Evolutionary conservation across 495 filamentous ascomycete genomes (phyloP), one percentile per base, ranked within the genome.

Genomic region (Jackrogersella multiformis): DNA sequence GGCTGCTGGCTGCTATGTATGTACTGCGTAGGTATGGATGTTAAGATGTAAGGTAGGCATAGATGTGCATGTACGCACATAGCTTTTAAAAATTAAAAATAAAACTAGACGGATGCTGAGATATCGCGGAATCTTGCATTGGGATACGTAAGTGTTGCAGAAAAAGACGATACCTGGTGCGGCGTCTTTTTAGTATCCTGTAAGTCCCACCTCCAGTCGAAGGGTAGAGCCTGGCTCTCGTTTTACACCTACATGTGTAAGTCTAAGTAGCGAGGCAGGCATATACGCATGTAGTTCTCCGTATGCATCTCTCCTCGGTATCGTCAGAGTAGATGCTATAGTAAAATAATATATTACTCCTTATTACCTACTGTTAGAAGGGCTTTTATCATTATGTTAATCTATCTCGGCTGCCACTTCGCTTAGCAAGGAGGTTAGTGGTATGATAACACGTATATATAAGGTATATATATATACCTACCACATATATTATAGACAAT

Each of bases 101-200:
- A 13, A 26, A 24, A 38, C 13, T 26, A 41, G 42, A 38, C 36
- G 46, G 53, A 70, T 61, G 58, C 48, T 62, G 59, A 74, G 64
- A 63, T 62, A 49, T 69, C 61, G 65, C 72, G 72, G 72, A 72
- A 72, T 74, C 72, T 71, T 73, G 68, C 71, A 73, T 73, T 62
- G 60, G 64, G 71, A 66, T 70, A 70, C 68, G 68, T 70, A 70
- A 70, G 68, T 70, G 68, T 62, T 62, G 62, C 68, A 69, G 61
- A 68, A 52, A 61, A 51, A 49, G 26, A 41, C 21, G 30, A 41
- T 34, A 61, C 32, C 49, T 65, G 24, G 67, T 69, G 61, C 61
- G 66, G 61, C 66, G 55, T 64, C 67, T 46, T 66, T 42, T 68
- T 54, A 55, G 58, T 39, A 62, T 68, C 53, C 63, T 67, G 68